These are phyloP conservation scores for Dovyalis caffra DNA, from an alignment of 345 rosid genomes.

Conservation along the genomic window DNA sequence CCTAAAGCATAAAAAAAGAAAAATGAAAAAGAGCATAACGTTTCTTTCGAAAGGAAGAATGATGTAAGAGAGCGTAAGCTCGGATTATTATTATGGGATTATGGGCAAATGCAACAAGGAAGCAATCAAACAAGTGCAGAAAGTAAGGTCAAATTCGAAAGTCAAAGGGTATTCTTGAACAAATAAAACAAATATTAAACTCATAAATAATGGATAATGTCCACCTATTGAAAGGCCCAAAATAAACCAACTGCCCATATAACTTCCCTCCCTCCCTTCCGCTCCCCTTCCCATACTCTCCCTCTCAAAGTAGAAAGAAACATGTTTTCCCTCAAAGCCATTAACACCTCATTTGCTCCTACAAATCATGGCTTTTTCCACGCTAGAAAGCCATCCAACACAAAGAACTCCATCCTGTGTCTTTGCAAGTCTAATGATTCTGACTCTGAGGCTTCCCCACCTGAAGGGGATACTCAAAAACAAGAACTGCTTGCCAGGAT, in stretches of 20 bases:
- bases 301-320: neutral
- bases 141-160: neutral
- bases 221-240: slow-evolving; percentile 32
- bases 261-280: neutral
- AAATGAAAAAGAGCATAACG: too few species aligned
- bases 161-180: neutral
- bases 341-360: slow-evolving; percentile 32
- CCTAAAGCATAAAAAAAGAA: too few species aligned
- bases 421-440: slow-evolving; percentile 47
- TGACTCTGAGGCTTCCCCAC: slow-evolving; percentile 35
- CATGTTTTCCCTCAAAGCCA: slow-evolving; percentile 47
- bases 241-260: neutral
- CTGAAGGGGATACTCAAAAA: slow-evolving; percentile 65
- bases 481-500: slow-evolving; percentile 85
- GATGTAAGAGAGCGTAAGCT: too few species aligned
- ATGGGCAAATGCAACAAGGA: too few species aligned
- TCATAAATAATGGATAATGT: neutral
- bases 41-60: too few species aligned
- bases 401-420: slow-evolving; percentile 32
- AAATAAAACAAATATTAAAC: neutral
- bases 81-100: too few species aligned
- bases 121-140: too few species aligned
- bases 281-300: neutral
- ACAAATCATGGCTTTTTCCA: slow-evolving; percentile 23
- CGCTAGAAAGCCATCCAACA: slow-evolving; percentile 23